These are phyloP conservation scores for Diaporthe citriasiana DNA, from an alignment of 2,329 filamentous ascomycete species.

Conservation along the genomic window DNA sequence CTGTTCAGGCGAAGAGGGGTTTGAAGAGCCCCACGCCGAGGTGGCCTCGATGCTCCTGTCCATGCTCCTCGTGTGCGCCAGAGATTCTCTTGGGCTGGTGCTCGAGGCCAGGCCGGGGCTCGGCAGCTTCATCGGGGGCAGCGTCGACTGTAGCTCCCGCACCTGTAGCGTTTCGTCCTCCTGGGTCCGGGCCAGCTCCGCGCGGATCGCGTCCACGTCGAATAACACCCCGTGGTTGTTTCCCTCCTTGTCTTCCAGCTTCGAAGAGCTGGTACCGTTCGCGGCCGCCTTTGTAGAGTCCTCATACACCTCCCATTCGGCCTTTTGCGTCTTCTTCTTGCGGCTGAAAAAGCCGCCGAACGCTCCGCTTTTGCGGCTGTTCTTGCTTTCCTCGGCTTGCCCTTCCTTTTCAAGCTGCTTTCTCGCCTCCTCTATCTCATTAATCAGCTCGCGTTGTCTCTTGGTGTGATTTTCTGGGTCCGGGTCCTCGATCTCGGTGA, in stretches of 20 bases:
- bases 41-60: constrained; percentile 62
- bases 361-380: constrained; percentile 55
- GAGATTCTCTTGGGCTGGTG: constrained; percentile 50
- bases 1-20: constrained; percentile 28
- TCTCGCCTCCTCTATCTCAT: constrained; percentile 94
- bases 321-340: constrained; percentile 84
- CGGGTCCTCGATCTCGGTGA: constrained; percentile 95
- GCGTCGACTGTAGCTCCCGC: constrained; percentile 86
- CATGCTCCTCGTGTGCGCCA: constrained; percentile 64
- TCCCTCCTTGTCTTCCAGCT: constrained; percentile 63
- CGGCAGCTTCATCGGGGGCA: constrained; percentile 88
- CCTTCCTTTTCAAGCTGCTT: constrained; percentile 87
- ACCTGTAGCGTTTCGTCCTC: constrained; percentile 68
- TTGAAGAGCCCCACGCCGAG: constrained; percentile 24
- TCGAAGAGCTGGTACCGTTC: constrained; percentile 48
- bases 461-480: constrained; percentile 93
- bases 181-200: constrained; percentile 83
- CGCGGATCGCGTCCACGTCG: constrained; percentile 93
- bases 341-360: constrained; percentile 83
- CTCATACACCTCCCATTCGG: constrained; percentile 45
- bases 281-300: constrained; percentile 42
- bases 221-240: constrained; percentile 82
- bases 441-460: constrained; percentile 92
- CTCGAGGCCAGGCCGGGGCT: constrained; percentile 52
- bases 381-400: constrained; percentile 55